Percentiles rank a stretch among this genome's conserved stretches.
These are phyloP conservation scores for Lachancea dasiensis DNA, from an alignment of 805 yeast species.

Conservation along the genomic window DNA sequence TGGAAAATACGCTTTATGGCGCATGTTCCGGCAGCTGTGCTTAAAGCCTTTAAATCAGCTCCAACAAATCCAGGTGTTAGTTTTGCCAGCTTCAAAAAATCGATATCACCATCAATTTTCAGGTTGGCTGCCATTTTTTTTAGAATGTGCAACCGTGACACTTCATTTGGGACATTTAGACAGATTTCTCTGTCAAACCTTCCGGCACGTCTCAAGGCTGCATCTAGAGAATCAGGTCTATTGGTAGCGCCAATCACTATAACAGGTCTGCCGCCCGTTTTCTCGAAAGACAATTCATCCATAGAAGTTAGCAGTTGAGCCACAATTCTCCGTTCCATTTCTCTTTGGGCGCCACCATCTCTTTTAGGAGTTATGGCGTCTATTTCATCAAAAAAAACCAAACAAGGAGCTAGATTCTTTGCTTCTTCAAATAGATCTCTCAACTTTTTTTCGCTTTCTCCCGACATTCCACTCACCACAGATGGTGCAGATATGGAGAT, in stretches of 20 bases:
- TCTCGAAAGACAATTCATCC: conserved; percentile 85
- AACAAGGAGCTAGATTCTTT: conserved; percentile 79
- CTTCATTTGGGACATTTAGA: conserved; percentile 89
- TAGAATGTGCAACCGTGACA: conserved; percentile 69
- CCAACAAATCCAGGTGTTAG: conserved; percentile 97
- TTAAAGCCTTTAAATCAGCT: conserved; percentile 90
- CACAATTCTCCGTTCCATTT: conserved; percentile 95
- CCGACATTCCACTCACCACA: conserved; percentile 98
- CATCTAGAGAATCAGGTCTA: conserved; percentile 90
- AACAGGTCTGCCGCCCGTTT: conserved; percentile 89
- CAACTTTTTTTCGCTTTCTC: conserved; percentile 91
- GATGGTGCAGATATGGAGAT: conserved; percentile 90
- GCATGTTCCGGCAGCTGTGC: conserved; percentile 89
- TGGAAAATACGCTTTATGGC: conserved; percentile 90
- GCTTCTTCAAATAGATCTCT: conserved; percentile 95
- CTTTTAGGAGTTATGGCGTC: conserved; percentile 98
- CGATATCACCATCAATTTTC: conserved; percentile 63
- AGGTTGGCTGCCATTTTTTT: conserved; percentile 63
- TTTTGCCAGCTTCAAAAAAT: conserved; percentile 71
- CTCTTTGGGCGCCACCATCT: conserved; percentile 91
- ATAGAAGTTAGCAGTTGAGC: conserved; percentile 92
- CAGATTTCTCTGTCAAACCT: conserved; percentile 94
- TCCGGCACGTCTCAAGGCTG: conserved; percentile 94
- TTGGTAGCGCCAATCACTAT: conserved; percentile 95
- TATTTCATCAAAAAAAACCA: conserved; percentile 91